A percentile compares a stretch with the other conserved stretches of the same genome.
phyloP scores from a whole-genome alignment of 257 asterid species.

The Solanum lycopersicoides region DNA sequence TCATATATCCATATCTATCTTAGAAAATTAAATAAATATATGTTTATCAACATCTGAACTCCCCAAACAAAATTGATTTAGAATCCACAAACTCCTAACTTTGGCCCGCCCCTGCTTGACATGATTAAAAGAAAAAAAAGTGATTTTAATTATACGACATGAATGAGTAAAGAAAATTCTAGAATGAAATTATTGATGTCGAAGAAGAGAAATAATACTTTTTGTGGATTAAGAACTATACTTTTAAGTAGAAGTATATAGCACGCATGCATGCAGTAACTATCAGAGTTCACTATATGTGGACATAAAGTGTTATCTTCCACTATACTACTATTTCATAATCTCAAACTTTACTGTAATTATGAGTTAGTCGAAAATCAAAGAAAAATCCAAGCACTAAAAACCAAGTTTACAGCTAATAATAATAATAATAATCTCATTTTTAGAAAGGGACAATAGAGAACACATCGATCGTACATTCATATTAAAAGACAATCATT shows the following conservation, averaged over 20 bases:
- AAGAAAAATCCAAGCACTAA: not conserved
- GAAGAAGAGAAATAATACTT: not conserved
- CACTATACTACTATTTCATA: not conserved
- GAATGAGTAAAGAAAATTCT: not conserved
- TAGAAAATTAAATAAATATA: too few species aligned
- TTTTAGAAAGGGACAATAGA: not conserved
- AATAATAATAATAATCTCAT: not conserved
- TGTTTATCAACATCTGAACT: too few species aligned
- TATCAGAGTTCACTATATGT: not conserved
- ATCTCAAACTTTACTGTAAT: not conserved
- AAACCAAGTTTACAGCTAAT: not conserved
- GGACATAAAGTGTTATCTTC: not conserved
- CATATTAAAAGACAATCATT: not conserved
- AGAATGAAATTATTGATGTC: not conserved
- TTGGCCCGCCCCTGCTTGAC: too few species aligned
- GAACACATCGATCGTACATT: not conserved
- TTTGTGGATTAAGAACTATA: not conserved
- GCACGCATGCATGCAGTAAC: not conserved
- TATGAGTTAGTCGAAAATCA: not conserved
- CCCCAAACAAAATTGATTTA: too few species aligned
- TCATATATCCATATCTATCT: rapidly evolving
- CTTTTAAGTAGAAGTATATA: not conserved
- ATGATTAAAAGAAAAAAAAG: not conserved
- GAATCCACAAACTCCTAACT: too few species aligned
- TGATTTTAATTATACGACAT: not conserved